Evolutionary conservation across 345 rosid species (phyloP).

Genomic region (Populus davidiana): DNA sequence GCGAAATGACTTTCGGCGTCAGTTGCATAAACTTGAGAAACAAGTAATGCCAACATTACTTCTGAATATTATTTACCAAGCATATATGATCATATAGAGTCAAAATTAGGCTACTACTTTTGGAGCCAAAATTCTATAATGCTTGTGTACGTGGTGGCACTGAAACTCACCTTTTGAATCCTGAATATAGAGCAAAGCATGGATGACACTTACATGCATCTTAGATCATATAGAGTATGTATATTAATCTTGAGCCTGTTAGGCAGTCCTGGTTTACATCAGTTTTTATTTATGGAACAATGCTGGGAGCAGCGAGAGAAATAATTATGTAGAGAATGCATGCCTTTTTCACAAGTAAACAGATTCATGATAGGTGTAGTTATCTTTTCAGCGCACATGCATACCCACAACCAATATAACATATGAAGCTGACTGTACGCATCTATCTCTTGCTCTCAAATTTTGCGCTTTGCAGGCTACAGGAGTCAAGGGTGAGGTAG

Average conservation of each 20-base stretch:
- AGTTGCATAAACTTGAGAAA: conserved; percentile 68
- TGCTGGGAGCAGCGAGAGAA: not conserved
- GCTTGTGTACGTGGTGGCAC: not conserved
- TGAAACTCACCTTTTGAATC: not conserved
- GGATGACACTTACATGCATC: not conserved
- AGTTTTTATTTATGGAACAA: not conserved
- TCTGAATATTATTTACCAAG: not conserved
- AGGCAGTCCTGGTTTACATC: not conserved
- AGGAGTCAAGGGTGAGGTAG: conserved; percentile 60
- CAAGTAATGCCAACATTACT: conserved; percentile 37
- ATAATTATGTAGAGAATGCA: not conserved
- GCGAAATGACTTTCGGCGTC: conserved; percentile 67
- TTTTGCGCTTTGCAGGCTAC: conserved; percentile 54
- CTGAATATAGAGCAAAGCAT: conserved; percentile 1
- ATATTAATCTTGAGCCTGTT: not conserved
- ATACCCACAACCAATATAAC: not conserved
- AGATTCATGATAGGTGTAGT: not conserved
- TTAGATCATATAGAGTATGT: not conserved
- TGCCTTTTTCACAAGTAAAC: not conserved
- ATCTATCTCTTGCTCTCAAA: conserved; percentile 12
- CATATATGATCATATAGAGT: too few species aligned
- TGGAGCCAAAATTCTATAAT: not conserved
- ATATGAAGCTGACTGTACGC: not conserved
- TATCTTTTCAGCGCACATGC: not conserved
- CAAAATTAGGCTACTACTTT: not conserved